Conservation (phyloP, 768 basidiomycete genomes). For the Lactarius psammicola region DNA sequence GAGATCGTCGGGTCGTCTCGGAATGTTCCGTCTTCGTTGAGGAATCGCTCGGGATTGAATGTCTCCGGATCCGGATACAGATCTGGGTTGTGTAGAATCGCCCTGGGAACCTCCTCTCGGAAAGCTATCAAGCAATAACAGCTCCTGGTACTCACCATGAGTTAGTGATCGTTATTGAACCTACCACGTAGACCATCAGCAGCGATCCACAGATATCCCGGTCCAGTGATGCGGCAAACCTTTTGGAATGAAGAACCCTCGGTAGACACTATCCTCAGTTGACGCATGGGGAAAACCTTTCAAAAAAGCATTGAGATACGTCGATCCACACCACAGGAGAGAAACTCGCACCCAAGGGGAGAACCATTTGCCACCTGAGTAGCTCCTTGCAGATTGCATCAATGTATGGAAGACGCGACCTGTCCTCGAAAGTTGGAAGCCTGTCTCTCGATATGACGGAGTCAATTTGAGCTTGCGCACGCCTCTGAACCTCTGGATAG, state of each 20-base stretch:
- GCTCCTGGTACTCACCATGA: not conserved
- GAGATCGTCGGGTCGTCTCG: not conserved
- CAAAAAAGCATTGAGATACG: too few relatives aligned
- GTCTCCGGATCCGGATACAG: not conserved
- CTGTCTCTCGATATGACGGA: too few relatives aligned
- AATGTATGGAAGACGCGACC: too few relatives aligned
- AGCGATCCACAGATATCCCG: not conserved
- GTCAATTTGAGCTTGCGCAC: too few relatives aligned
- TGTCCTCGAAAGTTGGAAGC: too few relatives aligned
- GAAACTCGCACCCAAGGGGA: constrained; percentile 1
- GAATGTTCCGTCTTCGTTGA: not conserved
- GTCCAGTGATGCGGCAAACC: constrained; percentile 34
- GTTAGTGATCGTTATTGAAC: not conserved
- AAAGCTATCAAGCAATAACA: too few relatives aligned
- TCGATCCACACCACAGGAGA: constrained; percentile 20
- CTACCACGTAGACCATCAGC: not conserved
- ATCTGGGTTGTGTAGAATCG: constrained; percentile 4
- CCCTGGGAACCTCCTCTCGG: not conserved
- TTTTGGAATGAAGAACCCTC: constrained; percentile 53
- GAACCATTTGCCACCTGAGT: too few relatives aligned
- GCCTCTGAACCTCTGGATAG: too few relatives aligned
- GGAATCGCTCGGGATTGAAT: not conserved
- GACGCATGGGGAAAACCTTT: constrained; percentile 32
- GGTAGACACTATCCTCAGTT: constrained; percentile 56
- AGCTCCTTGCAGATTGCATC: too few relatives aligned